Base-by-base conservation (phyloP, 371 early-diverging fungal genomes). In the Mortierella sp. region DNA sequence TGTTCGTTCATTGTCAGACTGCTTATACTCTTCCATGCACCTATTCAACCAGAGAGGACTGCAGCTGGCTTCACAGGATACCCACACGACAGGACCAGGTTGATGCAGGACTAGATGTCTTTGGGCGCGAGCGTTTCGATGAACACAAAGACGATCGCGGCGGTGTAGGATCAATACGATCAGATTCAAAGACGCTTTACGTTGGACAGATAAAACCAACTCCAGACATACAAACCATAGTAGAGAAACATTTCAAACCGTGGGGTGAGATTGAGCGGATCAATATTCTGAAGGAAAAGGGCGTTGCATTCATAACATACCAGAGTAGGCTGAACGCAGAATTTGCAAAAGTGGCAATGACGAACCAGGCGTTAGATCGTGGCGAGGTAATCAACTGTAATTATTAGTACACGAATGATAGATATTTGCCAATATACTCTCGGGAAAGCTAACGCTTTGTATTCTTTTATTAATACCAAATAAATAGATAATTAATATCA, bases 321-420 rank as follows among this genome's bases (percentile, higher is more conserved):
- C 86, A 86, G 66, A 84, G 85, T 30, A 86, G 95, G 52, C 75
- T 86, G 22, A 91, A 89, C 75, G 96, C 96, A 4, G 96, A 96
- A 84, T 95, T 96, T 84, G 96, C 96, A 11, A 93, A 93, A 77
- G 96, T 96, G 78, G 96, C 96, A 11, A 96, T 96, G 96, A 88
- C 90, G 75, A 90, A 91, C 62, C 96, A 96, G 68, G 86, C 90
- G 16, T 72, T 96, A 59, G 95, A 96, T 70, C 85, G 89, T 70
- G 87, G 87, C 57, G 93, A 86, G 71, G 85, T 86, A 49, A 70
- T 4, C 30, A 28, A 37, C 4, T 20, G 3, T 28, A 54, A 26
- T 18, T 26, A 6, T 57, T 66, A 54, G 43, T 39, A 4, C 66
- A 43, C 40, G 32, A 18, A 35, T 9, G 20, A 58, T 58, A 8